Evolutionary conservation across 768 basidiomycete genomes (phyloP), one percentile per base, ranked within the genome.

Genomic region (Mycena crocata): DNA sequence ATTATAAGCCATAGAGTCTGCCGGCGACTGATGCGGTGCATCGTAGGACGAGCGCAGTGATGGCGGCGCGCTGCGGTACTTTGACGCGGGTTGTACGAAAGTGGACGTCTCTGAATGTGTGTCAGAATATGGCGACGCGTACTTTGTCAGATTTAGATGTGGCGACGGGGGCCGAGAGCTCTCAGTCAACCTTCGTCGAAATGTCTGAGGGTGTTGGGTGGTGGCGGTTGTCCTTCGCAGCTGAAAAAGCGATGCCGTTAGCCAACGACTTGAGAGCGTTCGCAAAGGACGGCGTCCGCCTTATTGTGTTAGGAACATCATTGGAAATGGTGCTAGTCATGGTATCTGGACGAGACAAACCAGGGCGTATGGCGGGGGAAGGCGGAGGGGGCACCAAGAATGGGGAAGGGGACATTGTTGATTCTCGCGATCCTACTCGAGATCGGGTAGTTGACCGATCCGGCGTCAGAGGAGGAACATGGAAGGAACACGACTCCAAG

Each of bases 211-310:
- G 82, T 1, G 82, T 79, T 0, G 79, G 74, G 28, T 78, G n/a
- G n/a, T n/a, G 76, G 37, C 67, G 69, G 6, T 45, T 17, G 1
- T 92, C 92, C 51, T 92, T 90, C 5, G 80, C 70, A 5, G 68
- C 21, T 5, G 93, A 91, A 75, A 94, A 93, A 9, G 90, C 81
- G 48, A 93, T 90, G 4, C 87, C 86, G 21, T 90, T 90, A 2
- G 91, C 87, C 1, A 94, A 80, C 26, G 84, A 87, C 74, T 89
- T 90, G 15, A 94, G 81, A 5, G 90, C 90, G 64, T 89, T 92
- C 13, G 93, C 93, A 68, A 95, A 91, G 3, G 93, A 93, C 7
- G 92, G 90, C 1, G 93, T 94, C 13, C 93, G 88, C 57, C 89
- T 86, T 31, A 95, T 75, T 6, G 92, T 93, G 75, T 85, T 90